Evolutionary conservation across 176 grass and related monocot genomes (phyloP).

Genomic region (Microstegium vimineum): DNA sequence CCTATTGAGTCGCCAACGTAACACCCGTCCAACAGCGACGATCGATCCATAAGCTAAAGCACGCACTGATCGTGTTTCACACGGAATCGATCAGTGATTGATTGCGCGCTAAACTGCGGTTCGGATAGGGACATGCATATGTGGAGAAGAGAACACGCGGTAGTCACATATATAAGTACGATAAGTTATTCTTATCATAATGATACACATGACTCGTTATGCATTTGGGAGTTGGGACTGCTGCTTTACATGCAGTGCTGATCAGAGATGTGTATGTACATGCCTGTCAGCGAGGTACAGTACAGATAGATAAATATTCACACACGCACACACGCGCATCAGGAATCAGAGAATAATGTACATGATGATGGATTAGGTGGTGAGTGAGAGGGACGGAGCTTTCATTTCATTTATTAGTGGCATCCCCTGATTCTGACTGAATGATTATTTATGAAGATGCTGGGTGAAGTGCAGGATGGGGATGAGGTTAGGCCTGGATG

Average conservation of each 20-base stretch:
- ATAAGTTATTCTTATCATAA: neutral
- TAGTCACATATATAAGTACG: neutral
- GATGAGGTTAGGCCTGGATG: constrained; percentile 44
- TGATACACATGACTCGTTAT: neutral
- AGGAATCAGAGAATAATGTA: constrained; percentile 33
- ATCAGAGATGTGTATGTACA: constrained; percentile 19
- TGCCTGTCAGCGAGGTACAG: constrained; percentile 24
- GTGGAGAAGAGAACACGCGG: neutral
- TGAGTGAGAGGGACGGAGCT: neutral
- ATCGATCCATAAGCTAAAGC: neutral
- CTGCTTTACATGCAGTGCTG: constrained; percentile 7
- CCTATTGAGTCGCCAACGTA: neutral
- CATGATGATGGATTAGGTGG: neutral
- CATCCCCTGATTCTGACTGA: neutral
- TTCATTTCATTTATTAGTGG: constrained; percentile 6
- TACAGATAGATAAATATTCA: neutral
- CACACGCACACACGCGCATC: neutral
- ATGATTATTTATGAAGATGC: neutral
- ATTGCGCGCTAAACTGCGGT: too few species aligned
- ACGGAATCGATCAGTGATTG: neutral
- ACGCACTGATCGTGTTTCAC: neutral
- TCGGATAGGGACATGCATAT: too few species aligned
- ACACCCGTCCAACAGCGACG: neutral
- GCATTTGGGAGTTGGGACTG: neutral
- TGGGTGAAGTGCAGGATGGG: neutral